Conservation (phyloP, 306 rosid genomes). For the Arachis hypogaea region DNA sequence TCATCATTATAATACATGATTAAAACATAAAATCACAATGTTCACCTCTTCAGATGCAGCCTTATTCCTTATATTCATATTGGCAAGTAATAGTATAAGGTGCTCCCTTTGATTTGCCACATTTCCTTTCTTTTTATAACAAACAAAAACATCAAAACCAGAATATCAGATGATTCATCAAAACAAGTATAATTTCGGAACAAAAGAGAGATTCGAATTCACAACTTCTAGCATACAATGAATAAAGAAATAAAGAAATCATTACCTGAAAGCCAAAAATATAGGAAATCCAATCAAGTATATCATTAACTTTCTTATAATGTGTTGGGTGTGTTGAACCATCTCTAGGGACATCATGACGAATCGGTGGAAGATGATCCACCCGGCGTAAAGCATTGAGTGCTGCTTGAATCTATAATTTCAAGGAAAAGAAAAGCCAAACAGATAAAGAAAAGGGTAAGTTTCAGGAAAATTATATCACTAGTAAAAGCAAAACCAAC, state of each 20-base stretch:
- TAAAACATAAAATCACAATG: neutral
- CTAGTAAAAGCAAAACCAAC: constrained; percentile 28
- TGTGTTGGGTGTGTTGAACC: constrained; percentile 50
- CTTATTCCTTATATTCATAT: constrained; percentile 61
- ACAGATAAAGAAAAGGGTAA: constrained; percentile 9
- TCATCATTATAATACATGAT: constrained; percentile 24
- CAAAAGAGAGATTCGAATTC: constrained; percentile 19
- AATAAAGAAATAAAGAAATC: constrained; percentile 17
- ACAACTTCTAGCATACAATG: constrained; percentile 12
- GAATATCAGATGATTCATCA: constrained; percentile 38
- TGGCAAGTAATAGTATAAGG: constrained; percentile 88
- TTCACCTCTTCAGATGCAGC: constrained; percentile 53
- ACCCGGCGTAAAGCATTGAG: constrained; percentile 65
- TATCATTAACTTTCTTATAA: constrained; percentile 63
- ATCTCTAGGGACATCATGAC: constrained; percentile 41
- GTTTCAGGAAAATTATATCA: constrained; percentile 1
- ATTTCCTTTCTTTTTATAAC: constrained; percentile 83
- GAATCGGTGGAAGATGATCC: constrained; percentile 73
- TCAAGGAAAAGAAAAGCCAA: constrained; percentile 23
- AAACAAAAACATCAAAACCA: constrained; percentile 30
- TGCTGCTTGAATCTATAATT: constrained; percentile 78
- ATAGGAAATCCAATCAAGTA: constrained; percentile 88
- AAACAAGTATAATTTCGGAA: constrained; percentile 2
- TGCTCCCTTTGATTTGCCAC: constrained; percentile 98
- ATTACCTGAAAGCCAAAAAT: constrained; percentile 94